These are phyloP conservation scores for Russula lepida DNA, from an alignment of 768 basidiomycete genomes.

Conservation along the genomic window DNA sequence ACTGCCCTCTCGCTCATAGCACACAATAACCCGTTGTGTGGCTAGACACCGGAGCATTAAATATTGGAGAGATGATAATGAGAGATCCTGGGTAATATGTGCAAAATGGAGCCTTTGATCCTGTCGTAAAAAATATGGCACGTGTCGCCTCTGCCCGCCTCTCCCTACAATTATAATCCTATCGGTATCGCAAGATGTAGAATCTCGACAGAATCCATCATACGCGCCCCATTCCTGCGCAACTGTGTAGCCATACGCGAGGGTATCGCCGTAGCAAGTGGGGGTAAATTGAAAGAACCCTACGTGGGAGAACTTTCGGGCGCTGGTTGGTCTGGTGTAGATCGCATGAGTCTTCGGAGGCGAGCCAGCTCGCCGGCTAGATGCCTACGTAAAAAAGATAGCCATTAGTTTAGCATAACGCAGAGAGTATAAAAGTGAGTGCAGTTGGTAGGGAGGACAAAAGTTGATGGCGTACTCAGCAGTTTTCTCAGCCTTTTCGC, in stretches of 20 bases:
- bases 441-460: no score
- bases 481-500: conserved; percentile 48
- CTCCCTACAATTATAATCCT: background rate
- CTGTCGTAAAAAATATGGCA: conserved; percentile 1
- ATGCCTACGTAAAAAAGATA: conserved; percentile 31
- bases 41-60: background rate
- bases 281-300: background rate
- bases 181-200: background rate
- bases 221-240: background rate
- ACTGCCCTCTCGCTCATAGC: no score
- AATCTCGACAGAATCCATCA: background rate
- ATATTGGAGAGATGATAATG: conserved; percentile 8
- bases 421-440: background rate
- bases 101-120: conserved; percentile 12
- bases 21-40: background rate
- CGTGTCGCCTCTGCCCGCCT: background rate
- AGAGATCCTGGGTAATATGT: conserved; percentile 11
- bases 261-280: background rate
- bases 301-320: conserved; percentile 12
- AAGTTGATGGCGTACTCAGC: conserved; percentile 44
- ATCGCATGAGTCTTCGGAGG: conserved; percentile 65
- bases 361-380: conserved; percentile 58
- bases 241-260: background rate
- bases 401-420: conserved; percentile 8
- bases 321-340: conserved; percentile 28